Evolutionary conservation across 23 red algal species (phyloP).

Genomic region (Agarophyton chilense): DNA sequence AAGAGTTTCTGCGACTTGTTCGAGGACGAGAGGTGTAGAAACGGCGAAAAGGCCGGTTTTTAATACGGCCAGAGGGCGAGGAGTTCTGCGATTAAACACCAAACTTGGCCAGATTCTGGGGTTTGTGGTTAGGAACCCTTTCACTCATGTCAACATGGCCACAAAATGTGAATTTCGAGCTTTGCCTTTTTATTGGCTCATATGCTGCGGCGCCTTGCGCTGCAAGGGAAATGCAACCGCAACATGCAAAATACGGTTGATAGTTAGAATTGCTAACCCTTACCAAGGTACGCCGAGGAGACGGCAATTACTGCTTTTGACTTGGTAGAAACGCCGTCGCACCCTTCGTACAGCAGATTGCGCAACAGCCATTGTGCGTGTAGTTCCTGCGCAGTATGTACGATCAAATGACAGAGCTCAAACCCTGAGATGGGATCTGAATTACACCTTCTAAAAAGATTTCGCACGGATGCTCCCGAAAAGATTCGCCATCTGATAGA

Average conservation of each 20-base stretch:
- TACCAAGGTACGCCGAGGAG: too few relatives aligned
- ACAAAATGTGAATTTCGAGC: not conserved
- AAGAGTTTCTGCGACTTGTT: not conserved
- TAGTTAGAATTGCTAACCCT: too few relatives aligned
- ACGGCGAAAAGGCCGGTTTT: too few relatives aligned
- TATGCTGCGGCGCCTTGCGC: not conserved
- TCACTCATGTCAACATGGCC: not conserved
- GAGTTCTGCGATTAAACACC: too few relatives aligned
- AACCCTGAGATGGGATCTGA: not conserved
- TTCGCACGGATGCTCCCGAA: not conserved
- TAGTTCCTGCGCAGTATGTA: too few relatives aligned
- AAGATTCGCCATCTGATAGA: not conserved
- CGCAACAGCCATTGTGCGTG: too few relatives aligned
- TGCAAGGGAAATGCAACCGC: slow-evolving; percentile 3
- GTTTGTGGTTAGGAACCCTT: not conserved
- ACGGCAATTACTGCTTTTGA: too few relatives aligned
- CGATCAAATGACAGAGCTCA: not conserved
- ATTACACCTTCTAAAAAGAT: not conserved
- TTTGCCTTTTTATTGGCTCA: not conserved
- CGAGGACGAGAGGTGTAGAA: too few relatives aligned
- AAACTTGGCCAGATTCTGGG: not conserved
- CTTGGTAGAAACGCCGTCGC: too few relatives aligned
- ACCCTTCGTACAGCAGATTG: too few relatives aligned
- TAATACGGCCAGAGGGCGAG: too few relatives aligned
- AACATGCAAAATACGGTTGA: not conserved